Conservation (phyloP, 2,329 filamentous ascomycete genomes). For the Pseudocercospora musae region DNA sequence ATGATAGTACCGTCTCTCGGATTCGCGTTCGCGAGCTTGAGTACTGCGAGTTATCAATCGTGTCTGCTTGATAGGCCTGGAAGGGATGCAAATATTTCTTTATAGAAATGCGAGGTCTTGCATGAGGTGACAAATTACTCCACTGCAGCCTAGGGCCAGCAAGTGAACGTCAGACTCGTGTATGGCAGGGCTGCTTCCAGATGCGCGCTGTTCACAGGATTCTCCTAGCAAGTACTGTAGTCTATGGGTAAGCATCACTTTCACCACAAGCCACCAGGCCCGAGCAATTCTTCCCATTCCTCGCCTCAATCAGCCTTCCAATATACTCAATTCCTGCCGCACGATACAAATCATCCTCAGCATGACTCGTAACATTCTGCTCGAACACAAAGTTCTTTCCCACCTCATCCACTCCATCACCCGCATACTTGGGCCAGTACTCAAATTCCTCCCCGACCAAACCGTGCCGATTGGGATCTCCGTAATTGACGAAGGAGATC, state of each 20-base stretch:
- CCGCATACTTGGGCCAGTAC: constrained; percentile 47
- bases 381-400: constrained; percentile 50
- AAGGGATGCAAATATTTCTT: too few species aligned
- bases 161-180: background rate
- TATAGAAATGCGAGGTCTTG: background rate
- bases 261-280: constrained; percentile 24
- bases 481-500: constrained; percentile 49
- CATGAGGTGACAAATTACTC: background rate
- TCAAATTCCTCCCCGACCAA: constrained; percentile 23
- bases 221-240: background rate
- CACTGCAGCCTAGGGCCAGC: background rate
- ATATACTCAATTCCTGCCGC: constrained; percentile 41
- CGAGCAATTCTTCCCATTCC: constrained; percentile 22
- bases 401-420: constrained; percentile 29
- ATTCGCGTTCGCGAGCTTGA: background rate
- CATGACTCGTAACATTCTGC: constrained; percentile 40
- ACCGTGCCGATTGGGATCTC: constrained; percentile 39
- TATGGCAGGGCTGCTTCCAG: background rate
- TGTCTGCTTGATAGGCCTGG: too few species aligned
- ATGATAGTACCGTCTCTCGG: background rate
- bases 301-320: constrained; percentile 24
- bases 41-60: background rate
- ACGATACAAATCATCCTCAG: constrained; percentile 47
- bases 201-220: background rate
- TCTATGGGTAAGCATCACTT: constrained; percentile 6